A percentile compares a stretch with the other conserved stretches of the same genome.
Evolutionary conservation across 75 land plant species (phyloP).

Genomic region (Ceratopteris richardii): DNA sequence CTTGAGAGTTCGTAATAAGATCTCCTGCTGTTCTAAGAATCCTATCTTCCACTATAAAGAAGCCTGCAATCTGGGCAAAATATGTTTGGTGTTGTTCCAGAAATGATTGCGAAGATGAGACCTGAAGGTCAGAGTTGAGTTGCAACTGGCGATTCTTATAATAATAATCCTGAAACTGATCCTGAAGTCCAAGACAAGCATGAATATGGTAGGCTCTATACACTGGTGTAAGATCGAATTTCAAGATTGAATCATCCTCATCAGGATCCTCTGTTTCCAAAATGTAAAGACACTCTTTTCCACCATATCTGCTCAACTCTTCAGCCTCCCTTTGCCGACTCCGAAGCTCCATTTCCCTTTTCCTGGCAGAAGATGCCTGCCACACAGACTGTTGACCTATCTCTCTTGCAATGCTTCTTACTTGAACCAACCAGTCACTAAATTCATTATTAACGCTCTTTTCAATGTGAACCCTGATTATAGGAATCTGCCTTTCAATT

Average conservation of each 20-base stretch:
- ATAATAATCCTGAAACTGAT: constrained; percentile 79
- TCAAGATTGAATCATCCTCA: constrained; percentile 53
- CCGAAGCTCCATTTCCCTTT: constrained; percentile 78
- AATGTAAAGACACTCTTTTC: constrained; percentile 49
- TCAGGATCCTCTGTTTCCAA: constrained; percentile 69
- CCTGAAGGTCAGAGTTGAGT: constrained; percentile 76
- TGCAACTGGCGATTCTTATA: constrained; percentile 74
- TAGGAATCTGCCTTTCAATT: constrained; percentile 63
- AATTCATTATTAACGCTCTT: constrained; percentile 70
- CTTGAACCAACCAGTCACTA: constrained; percentile 88
- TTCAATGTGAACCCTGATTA: constrained; percentile 60
- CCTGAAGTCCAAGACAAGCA: constrained; percentile 62
- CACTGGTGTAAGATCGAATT: constrained; percentile 85
- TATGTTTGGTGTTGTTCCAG: constrained; percentile 78
- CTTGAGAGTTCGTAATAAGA: constrained; percentile 42
- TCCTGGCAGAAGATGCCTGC: constrained; percentile 74
- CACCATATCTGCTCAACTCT: constrained; percentile 63
- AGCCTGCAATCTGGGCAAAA: constrained; percentile 86
- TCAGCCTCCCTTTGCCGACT: constrained; percentile 70
- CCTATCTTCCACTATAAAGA: constrained; percentile 87
- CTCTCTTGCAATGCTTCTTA: constrained; percentile 65
- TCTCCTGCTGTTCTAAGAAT: constrained; percentile 80
- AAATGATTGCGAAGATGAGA: constrained; percentile 69
- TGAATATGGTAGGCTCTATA: constrained; percentile 85
- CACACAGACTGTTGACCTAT: constrained; percentile 87